Evolutionary conservation across 148 eudicot genomes (phyloP).

Genomic region (Nepenthes gracilis): DNA sequence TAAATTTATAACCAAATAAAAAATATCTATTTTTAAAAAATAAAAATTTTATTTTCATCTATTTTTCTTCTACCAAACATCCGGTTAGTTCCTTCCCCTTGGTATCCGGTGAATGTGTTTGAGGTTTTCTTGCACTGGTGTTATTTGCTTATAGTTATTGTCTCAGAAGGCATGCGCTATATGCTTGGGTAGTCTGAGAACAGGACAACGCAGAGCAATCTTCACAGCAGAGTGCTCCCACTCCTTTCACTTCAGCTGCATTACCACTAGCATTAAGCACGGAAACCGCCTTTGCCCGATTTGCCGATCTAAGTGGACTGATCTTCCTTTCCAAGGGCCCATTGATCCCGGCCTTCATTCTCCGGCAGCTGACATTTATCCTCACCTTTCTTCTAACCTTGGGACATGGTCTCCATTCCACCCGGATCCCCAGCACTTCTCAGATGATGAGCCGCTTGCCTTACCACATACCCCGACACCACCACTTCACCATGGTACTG

Average conservation of each 20-base stretch:
- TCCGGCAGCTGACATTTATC: not conserved
- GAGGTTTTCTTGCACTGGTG: too few species aligned
- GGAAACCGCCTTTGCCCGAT: constrained; percentile 33
- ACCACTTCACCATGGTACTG: not conserved
- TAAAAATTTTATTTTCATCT: too few species aligned
- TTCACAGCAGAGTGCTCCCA: constrained; percentile 38
- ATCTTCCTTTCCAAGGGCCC: constrained; percentile 18
- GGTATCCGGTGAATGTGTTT: too few species aligned
- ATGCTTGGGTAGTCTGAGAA: constrained; percentile 18
- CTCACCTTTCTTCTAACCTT: constrained; percentile 2
- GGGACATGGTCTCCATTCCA: not conserved
- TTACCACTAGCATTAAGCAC: constrained; percentile 21
- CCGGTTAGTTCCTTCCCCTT: too few species aligned
- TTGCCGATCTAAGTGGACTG: constrained; percentile 30
- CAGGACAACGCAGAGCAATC: constrained; percentile 26
- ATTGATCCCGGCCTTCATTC: too few species aligned
- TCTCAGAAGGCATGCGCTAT: constrained; percentile 24
- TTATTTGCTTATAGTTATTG: too few species aligned
- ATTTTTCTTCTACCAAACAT: too few species aligned
- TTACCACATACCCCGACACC: constrained; percentile 2
- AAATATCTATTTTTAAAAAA: too few species aligned
- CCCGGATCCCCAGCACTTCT: not conserved
- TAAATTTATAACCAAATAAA: too few species aligned
- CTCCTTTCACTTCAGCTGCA: constrained; percentile 28
- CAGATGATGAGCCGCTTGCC: constrained; percentile 18